Conservation (phyloP, 192 early-diverging fungal species). For the Linnemannia zychae region DNA sequence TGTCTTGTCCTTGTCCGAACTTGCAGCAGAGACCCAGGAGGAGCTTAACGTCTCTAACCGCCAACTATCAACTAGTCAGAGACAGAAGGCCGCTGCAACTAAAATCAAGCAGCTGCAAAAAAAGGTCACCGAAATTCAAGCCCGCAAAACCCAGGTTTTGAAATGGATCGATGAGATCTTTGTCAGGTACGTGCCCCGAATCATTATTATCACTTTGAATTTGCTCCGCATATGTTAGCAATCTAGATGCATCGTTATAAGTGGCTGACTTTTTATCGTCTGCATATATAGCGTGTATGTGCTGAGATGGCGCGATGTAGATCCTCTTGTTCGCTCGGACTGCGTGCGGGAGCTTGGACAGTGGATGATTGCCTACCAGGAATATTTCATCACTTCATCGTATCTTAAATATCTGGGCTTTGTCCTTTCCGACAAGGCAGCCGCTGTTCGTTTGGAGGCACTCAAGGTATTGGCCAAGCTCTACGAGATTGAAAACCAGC, state of each 20-base stretch:
- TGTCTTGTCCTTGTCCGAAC: constrained; percentile 74
- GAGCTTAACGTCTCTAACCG: constrained; percentile 77
- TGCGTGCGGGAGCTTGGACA: constrained; percentile 85
- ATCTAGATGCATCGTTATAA: no score
- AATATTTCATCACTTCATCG: constrained; percentile 76
- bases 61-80: constrained; percentile 75
- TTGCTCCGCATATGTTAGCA: no score
- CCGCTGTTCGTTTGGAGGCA: constrained; percentile 77
- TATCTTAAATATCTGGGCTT: constrained; percentile 91
- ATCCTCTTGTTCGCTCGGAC: constrained; percentile 85
- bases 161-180: constrained; percentile 80
- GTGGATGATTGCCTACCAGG: constrained; percentile 82
- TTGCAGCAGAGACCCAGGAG: constrained; percentile 67
- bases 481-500: constrained; percentile 68
- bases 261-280: background rate
- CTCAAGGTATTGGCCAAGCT: constrained; percentile 73
- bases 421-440: constrained; percentile 85
- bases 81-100: constrained; percentile 45
- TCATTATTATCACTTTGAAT: background rate
- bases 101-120: constrained; percentile 55
- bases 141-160: constrained; percentile 71
- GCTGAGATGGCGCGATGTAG: constrained; percentile 91
- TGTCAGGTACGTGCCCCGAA: constrained; percentile 67
- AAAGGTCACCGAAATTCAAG: constrained; percentile 60
- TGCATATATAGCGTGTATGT: constrained; percentile 80